Evolutionary conservation across 495 filamentous ascomycete genomes (phyloP).

Genomic region (Xylaria scruposa): DNA sequence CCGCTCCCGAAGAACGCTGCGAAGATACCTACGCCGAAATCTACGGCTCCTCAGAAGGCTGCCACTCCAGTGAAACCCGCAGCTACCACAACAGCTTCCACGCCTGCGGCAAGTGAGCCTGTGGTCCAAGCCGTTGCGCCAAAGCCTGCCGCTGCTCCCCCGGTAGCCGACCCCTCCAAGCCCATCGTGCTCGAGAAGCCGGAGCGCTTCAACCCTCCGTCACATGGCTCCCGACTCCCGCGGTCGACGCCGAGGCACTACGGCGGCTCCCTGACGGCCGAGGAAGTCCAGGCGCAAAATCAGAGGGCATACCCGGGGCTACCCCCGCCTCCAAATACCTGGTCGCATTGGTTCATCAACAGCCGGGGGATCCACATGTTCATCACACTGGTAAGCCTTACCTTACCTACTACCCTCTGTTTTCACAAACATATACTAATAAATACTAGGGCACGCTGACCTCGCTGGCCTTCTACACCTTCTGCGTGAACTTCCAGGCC

Average conservation of each 20-base stretch:
- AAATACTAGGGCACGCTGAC: slow-evolving; percentile 64
- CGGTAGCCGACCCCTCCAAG: slow-evolving; percentile 47
- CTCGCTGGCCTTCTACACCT: slow-evolving; percentile 69
- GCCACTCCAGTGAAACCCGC: slow-evolving; percentile 29
- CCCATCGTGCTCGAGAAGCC: slow-evolving; percentile 76
- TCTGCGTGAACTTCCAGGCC: slow-evolving; percentile 70
- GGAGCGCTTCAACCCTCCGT: slow-evolving; percentile 83
- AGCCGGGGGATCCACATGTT: slow-evolving; percentile 74
- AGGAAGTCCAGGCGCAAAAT: slow-evolving; percentile 66
- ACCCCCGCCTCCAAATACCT: slow-evolving; percentile 76
- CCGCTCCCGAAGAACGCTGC: slow-evolving; percentile 35
- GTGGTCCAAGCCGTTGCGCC: slow-evolving; percentile 11
- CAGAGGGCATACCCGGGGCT: slow-evolving; percentile 78
- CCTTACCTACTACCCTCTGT: background rate
- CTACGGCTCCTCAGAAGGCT: slow-evolving; percentile 27
- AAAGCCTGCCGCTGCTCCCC: slow-evolving; percentile 23
- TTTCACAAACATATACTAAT: slow-evolving; percentile 1
- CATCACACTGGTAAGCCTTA: slow-evolving; percentile 73
- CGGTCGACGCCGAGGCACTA: slow-evolving; percentile 61
- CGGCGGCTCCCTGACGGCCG: slow-evolving; percentile 65
- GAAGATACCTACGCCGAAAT: slow-evolving; percentile 31
- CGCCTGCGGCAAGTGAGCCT: slow-evolving; percentile 17
- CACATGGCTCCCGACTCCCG: slow-evolving; percentile 70
- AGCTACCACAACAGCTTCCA: slow-evolving; percentile 28
- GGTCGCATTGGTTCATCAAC: slow-evolving; percentile 76